phyloP scores from a whole-genome alignment of 2,329 filamentous ascomycete genomes.

The Cyphellophora attinorum region DNA sequence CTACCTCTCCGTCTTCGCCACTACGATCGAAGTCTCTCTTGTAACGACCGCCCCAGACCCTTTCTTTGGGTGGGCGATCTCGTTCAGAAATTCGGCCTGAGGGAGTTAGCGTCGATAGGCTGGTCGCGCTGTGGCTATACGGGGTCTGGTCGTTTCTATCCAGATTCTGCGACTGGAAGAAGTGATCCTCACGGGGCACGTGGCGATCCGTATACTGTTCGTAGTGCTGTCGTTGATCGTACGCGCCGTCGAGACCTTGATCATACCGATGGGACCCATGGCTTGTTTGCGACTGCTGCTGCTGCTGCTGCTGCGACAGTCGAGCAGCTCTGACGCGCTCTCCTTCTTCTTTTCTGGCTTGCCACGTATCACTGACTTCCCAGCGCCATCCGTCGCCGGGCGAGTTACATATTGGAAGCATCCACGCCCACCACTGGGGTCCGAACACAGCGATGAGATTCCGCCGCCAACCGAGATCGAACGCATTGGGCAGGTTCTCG shows the following conservation, averaged over 20 bases:
- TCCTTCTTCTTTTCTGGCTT: not conserved
- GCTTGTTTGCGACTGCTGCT: constrained; percentile 1
- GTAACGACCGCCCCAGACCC: constrained; percentile 2
- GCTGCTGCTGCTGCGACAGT: constrained; percentile 2
- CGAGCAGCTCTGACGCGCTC: not conserved
- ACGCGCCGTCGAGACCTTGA: constrained; percentile 1
- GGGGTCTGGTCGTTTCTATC: constrained; percentile 5
- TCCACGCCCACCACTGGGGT: constrained; percentile 61
- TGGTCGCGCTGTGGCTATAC: constrained; percentile 14
- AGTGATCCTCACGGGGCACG: not conserved
- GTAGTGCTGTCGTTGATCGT: constrained; percentile 2
- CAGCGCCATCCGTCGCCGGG: constrained; percentile 89
- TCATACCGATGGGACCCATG: too few relatives aligned
- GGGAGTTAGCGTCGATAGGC: constrained; percentile 9
- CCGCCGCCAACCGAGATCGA: constrained; percentile 73
- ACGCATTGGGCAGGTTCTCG: constrained; percentile 80
- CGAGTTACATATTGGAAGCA: constrained; percentile 71
- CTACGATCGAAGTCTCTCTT: constrained; percentile 5
- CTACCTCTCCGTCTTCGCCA: constrained; percentile 12
- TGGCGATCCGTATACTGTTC: not conserved
- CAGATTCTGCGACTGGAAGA: too few relatives aligned
- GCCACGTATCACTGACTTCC: constrained; percentile 75
- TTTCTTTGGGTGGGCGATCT: constrained; percentile 4
- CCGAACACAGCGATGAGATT: constrained; percentile 82
- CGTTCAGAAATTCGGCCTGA: constrained; percentile 3